Evolutionary conservation across 768 basidiomycete species (phyloP).

Genomic region (Mycena maculata): DNA sequence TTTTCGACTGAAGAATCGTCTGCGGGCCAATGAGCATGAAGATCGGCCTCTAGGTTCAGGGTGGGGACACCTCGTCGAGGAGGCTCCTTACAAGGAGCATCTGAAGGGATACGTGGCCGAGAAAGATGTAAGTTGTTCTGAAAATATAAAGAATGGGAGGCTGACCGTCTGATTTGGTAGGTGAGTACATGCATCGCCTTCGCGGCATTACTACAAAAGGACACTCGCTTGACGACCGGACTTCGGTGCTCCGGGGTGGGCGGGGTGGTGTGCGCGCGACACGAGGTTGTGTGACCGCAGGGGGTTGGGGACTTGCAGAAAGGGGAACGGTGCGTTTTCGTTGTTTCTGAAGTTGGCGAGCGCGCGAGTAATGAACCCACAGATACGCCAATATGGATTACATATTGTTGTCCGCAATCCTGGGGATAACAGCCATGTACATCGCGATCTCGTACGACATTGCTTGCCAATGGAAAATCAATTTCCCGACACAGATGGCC

Average conservation of each 20-base stretch:
- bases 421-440: not conserved
- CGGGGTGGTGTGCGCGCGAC: no score
- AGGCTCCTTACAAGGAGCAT: conserved; percentile 19
- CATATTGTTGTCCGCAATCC: conserved; percentile 33
- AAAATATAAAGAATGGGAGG: no score
- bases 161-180: not conserved
- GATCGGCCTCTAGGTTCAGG: conserved; percentile 30
- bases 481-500: not conserved
- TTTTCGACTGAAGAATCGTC: conserved; percentile 35
- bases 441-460: not conserved
- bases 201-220: no score
- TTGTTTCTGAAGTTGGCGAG: not conserved
- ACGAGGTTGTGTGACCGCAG: conserved; percentile 16
- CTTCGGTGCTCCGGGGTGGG: no score
- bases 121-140: conserved; percentile 26
- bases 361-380: no score
- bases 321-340: conserved; percentile 33
- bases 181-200: no score
- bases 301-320: conserved; percentile 34
- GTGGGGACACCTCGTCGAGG: conserved; percentile 32
- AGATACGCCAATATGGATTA: conserved; percentile 41
- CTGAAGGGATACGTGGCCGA: conserved; percentile 19
- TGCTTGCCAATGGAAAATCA: not conserved
- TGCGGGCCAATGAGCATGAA: conserved; percentile 11
- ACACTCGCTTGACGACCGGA: no score